Percentiles rank a stretch among this genome's conserved stretches.
Evolutionary conservation across 2,329 filamentous ascomycete species (phyloP).

Genomic region (Aotearoamyces nothofagi): DNA sequence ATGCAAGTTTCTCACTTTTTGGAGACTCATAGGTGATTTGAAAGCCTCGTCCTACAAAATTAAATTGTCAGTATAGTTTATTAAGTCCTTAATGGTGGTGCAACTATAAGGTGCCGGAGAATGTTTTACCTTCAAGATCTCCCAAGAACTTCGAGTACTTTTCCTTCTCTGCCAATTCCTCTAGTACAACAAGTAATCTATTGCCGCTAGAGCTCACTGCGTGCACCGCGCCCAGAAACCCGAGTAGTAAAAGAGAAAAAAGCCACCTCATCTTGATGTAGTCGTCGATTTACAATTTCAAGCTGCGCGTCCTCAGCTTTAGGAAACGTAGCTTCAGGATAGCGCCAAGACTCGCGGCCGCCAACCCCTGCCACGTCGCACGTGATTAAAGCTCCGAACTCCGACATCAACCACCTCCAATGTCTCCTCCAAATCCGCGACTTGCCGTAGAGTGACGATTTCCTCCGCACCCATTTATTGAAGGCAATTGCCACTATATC

Average conservation of each 20-base stretch:
- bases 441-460: no score
- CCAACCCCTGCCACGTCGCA: no score
- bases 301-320: slow-evolving; percentile 15
- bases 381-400: no score
- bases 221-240: slow-evolving; percentile 50
- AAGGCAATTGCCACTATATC: no score
- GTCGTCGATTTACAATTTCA: no score
- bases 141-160: slow-evolving; percentile 70
- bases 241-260: slow-evolving; percentile 53
- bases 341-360: slow-evolving; percentile 5
- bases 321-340: slow-evolving; percentile 21
- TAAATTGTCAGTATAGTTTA: slow-evolving; percentile 4
- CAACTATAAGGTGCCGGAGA: slow-evolving; percentile 4
- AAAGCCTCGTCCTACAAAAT: slow-evolving; percentile 59
- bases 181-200: slow-evolving; percentile 72
- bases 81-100: slow-evolving; percentile 7
- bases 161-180: slow-evolving; percentile 67
- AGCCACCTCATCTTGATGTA: slow-evolving; percentile 55
- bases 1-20: slow-evolving; percentile 58
- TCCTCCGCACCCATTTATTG: no score
- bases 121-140: slow-evolving; percentile 50
- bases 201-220: slow-evolving; percentile 68
- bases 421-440: no score
- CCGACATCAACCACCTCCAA: no score
- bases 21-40: slow-evolving; percentile 68